phyloP scores from a whole-genome alignment of 169 alveolate genomes.

The Perkinsus marinus region DNA sequence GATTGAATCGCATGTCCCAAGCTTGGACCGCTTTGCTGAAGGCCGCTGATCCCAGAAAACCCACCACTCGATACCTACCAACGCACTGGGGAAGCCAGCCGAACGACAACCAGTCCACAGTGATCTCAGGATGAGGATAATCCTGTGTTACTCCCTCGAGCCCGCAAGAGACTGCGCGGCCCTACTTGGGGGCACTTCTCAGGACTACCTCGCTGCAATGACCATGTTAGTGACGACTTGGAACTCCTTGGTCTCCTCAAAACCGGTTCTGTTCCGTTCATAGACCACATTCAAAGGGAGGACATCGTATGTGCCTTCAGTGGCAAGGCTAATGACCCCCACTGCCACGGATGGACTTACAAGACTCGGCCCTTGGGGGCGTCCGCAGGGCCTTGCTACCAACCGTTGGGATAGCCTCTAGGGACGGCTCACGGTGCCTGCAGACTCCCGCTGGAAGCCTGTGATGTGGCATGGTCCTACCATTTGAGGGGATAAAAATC shows the following conservation, averaged over 20 bases:
- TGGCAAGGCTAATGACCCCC: neutral
- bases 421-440: neutral
- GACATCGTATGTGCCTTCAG: constrained; percentile 60
- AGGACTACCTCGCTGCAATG: constrained; percentile 72
- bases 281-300: constrained; percentile 65
- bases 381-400: neutral
- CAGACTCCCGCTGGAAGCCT: neutral
- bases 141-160: constrained; percentile 16
- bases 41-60: constrained; percentile 5
- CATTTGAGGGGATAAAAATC: neutral
- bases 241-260: constrained; percentile 72
- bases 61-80: constrained; percentile 1
- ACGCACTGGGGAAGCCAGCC: constrained; percentile 15
- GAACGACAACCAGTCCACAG: no score
- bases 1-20: neutral
- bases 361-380: neutral
- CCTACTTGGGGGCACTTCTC: constrained; percentile 58
- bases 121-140: no score
- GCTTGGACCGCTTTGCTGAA: neutral
- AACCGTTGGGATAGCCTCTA: constrained; percentile 7
- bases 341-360: neutral
- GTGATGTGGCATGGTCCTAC: neutral
- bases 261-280: constrained; percentile 77
- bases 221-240: constrained; percentile 66
- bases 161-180: no score